These are phyloP conservation scores for Cephaloascus albidus DNA, from an alignment of 805 yeast genomes.

Conservation along the genomic window DNA sequence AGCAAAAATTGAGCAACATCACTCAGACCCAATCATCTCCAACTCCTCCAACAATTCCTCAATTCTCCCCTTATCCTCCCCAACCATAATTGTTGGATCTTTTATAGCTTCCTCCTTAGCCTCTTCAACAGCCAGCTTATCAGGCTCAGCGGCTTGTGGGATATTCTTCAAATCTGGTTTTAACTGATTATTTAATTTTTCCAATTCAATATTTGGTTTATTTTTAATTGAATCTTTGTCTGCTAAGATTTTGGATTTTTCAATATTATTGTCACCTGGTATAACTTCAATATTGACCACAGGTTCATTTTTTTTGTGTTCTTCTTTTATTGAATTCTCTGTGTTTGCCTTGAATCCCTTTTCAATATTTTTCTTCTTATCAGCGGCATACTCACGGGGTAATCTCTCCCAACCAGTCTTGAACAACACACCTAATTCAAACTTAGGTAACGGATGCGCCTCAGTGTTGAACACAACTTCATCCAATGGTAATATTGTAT, in stretches of 20 bases:
- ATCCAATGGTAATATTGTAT: constrained; percentile 52
- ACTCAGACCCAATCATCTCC: neutral
- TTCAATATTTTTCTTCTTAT: too few relatives aligned
- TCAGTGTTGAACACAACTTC: constrained; percentile 81
- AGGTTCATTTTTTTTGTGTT: neutral
- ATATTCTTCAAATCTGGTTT: neutral
- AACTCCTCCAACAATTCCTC: constrained; percentile 1
- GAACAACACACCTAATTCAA: constrained; percentile 41
- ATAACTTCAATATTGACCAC: neutral
- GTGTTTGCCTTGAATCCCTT: neutral
- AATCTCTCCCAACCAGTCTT: constrained; percentile 53
- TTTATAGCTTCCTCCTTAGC: constrained; percentile 6
- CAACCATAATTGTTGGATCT: neutral
- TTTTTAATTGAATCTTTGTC: neutral
- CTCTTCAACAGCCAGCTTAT: constrained; percentile 8
- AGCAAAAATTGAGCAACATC: neutral
- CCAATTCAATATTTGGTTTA: neutral
- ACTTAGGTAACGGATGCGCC: constrained; percentile 86
- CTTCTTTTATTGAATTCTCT: neutral
- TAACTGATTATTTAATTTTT: neutral
- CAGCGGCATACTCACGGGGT: neutral
- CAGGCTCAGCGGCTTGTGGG: constrained; percentile 1
- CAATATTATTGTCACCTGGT: neutral
- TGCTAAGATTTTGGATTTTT: neutral
- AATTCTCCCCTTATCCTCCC: constrained; percentile 2